A percentile compares a stretch with the other conserved stretches of the same genome.
These are phyloP conservation scores for Daldinia concentrica DNA, from an alignment of 495 filamentous ascomycete species.

Conservation along the genomic window DNA sequence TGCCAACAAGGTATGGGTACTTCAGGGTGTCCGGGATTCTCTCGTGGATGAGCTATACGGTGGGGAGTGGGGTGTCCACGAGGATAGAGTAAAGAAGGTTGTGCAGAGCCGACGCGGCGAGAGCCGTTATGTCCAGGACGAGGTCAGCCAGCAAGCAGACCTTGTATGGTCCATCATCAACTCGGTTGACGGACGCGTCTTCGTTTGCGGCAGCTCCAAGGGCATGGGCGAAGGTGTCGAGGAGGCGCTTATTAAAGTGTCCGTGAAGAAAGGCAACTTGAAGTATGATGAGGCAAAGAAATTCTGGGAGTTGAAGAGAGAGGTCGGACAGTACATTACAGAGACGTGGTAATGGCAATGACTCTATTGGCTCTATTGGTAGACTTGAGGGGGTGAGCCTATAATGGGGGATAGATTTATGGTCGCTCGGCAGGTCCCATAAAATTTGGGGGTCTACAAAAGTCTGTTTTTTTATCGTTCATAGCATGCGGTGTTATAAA, in stretches of 20 bases:
- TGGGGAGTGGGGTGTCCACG: conserved; percentile 95
- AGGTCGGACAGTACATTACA: conserved; percentile 86
- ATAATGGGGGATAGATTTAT: neutral
- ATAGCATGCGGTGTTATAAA: conserved; percentile 27
- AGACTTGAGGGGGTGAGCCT: neutral
- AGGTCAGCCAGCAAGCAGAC: conserved; percentile 86
- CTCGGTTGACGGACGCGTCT: conserved; percentile 88
- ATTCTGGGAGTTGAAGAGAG: conserved; percentile 86
- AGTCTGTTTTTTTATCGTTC: conserved; percentile 16
- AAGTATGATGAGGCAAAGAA: conserved; percentile 74
- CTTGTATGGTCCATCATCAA: conserved; percentile 98
- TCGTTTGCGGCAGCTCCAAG: conserved; percentile 92
- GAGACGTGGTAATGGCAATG: conserved; percentile 66
- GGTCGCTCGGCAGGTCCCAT: neutral
- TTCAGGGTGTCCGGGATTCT: conserved; percentile 94
- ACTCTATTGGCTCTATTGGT: neutral
- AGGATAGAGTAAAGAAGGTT: conserved; percentile 90
- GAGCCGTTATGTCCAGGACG: conserved; percentile 86
- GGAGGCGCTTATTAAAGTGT: conserved; percentile 78
- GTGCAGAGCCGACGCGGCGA: conserved; percentile 84
- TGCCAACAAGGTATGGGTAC: conserved; percentile 98
- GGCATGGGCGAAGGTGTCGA: conserved; percentile 99
- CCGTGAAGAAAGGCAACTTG: conserved; percentile 81
- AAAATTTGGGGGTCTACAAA: neutral
- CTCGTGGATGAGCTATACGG: conserved; percentile 93